These are phyloP conservation scores for Backusella sp. DNA, from an alignment of 192 early-diverging fungal species.

Conservation along the genomic window DNA sequence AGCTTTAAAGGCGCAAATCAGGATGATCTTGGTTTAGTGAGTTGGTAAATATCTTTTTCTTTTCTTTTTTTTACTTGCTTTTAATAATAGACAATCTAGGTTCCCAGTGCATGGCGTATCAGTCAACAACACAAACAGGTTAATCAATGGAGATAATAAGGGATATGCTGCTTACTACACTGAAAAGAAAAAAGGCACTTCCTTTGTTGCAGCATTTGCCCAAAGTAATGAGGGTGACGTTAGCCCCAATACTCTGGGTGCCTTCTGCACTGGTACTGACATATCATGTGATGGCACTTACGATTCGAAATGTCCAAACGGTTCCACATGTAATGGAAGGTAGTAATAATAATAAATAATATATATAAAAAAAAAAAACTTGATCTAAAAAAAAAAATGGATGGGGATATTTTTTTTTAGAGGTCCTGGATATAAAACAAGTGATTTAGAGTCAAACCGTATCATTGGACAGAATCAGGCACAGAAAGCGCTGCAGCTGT, in stretches of 20 bases:
- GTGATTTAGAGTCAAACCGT: constrained; percentile 31
- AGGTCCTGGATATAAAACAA: constrained; percentile 26
- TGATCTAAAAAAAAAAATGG: background rate
- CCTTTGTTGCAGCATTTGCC: constrained; percentile 33
- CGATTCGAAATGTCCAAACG: constrained; percentile 11
- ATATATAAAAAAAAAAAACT: background rate
- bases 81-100: background rate
- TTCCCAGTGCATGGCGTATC: constrained; percentile 37
- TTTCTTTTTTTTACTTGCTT: no score
- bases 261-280: constrained; percentile 32
- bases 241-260: constrained; percentile 34
- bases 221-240: constrained; percentile 33
- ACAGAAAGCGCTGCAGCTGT: constrained; percentile 26
- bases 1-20: constrained; percentile 16
- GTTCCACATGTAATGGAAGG: constrained; percentile 24
- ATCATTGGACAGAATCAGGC: constrained; percentile 37
- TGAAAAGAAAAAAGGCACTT: constrained; percentile 17
- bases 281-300: constrained; percentile 28
- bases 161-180: constrained; percentile 30
- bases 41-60: constrained; percentile 11
- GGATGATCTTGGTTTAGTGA: constrained; percentile 25
- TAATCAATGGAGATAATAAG: constrained; percentile 38
- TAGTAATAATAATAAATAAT: background rate
- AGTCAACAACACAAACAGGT: constrained; percentile 29
- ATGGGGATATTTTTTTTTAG: background rate